These are phyloP conservation scores for Thermoascus crustaceus DNA, from an alignment of 2,329 filamentous ascomycete species.

Conservation along the genomic window DNA sequence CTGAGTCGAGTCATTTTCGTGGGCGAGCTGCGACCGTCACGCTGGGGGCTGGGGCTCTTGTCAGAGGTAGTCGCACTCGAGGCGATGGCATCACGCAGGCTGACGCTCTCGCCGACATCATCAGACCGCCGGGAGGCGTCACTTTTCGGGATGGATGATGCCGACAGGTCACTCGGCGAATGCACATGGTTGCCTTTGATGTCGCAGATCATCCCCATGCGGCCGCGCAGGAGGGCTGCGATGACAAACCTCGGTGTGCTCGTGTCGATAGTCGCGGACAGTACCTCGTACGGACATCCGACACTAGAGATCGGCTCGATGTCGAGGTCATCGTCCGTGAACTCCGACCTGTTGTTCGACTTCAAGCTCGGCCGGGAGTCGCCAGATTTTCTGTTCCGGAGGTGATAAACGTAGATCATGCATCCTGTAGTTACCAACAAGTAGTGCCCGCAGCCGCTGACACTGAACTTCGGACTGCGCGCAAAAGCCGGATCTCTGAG, in stretches of 20 bases:
- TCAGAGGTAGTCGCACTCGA: constrained; percentile 6
- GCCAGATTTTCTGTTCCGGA: constrained; percentile 22
- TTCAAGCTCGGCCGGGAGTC: constrained; percentile 3
- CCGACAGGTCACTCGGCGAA: no score
- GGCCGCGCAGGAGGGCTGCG: constrained; percentile 52
- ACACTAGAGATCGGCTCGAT: constrained; percentile 45
- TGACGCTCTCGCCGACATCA: no score
- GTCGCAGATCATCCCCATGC: constrained; percentile 55
- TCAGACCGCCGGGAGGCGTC: no score
- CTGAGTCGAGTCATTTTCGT: constrained; percentile 23
- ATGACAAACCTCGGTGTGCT: constrained; percentile 48
- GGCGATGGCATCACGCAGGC: no score
- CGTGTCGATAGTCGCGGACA: constrained; percentile 57
- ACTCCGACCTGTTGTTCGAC: constrained; percentile 8
- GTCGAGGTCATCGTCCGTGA: constrained; percentile 22
- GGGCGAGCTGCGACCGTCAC: not conserved
- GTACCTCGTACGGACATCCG: constrained; percentile 48
- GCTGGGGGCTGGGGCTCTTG: no score
- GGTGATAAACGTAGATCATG: constrained; percentile 49
- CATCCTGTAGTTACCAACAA: constrained; percentile 48
- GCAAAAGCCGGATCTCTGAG: constrained; percentile 9
- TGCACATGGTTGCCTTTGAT: no score
- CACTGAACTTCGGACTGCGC: constrained; percentile 37
- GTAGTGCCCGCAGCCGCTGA: constrained; percentile 52
- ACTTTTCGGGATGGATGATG: constrained; percentile 2